Conservation (phyloP, 2,329 filamentous ascomycete genomes). For the Epichloe amarillans region DNA sequence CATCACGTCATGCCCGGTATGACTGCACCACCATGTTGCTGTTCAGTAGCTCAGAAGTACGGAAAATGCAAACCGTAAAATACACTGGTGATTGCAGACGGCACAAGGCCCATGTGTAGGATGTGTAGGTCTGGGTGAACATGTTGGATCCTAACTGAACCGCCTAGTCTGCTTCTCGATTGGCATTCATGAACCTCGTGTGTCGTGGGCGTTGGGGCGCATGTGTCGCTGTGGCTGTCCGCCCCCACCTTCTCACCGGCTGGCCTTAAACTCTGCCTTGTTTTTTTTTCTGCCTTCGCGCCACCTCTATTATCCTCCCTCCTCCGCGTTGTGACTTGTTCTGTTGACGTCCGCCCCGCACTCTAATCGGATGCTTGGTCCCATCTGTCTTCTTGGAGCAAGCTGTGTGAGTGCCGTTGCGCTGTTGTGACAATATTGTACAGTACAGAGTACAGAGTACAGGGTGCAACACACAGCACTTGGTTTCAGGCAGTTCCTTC, state of each 20-base stretch:
- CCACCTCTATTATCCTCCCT: neutral
- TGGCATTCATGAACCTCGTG: too few relatives aligned
- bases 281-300: neutral
- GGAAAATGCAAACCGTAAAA: too few relatives aligned
- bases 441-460: too few relatives aligned
- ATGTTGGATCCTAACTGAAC: too few relatives aligned
- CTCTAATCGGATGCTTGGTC: constrained; percentile 1
- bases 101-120: too few relatives aligned
- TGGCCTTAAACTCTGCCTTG: constrained; percentile 1
- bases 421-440: too few relatives aligned
- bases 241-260: neutral
- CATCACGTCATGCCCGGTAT: too few relatives aligned
- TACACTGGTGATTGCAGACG: too few relatives aligned
- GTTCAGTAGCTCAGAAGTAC: too few relatives aligned
- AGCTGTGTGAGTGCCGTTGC: neutral
- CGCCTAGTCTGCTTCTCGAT: too few relatives aligned
- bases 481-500: neutral
- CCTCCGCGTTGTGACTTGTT: neutral
- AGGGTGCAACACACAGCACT: neutral
- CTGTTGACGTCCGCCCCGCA: neutral
- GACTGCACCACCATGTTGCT: too few relatives aligned
- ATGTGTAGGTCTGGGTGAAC: too few relatives aligned
- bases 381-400: neutral
- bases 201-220: neutral
- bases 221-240: neutral